Evolutionary conservation across 2,329 filamentous ascomycete genomes (phyloP), one percentile per base, ranked within the genome.

Genomic region (Orbilia brochopaga): DNA sequence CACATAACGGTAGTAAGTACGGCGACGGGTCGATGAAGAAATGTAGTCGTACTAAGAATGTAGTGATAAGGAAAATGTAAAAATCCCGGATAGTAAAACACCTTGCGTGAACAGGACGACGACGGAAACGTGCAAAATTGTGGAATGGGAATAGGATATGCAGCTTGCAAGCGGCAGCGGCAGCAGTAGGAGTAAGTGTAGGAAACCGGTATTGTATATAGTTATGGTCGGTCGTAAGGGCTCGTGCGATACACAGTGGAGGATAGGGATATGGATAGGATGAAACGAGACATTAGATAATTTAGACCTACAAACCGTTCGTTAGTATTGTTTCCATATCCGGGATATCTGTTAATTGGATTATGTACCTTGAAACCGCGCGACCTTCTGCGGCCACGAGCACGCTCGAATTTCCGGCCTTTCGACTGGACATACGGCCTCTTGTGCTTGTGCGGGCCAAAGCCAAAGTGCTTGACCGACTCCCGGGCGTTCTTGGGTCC

Each of bases 341-440:
- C 5, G 8, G 27, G 27, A 5, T 40, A 19, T 63, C 5, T 23
- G 6, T 23, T 23, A 15, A 6, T 3, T 10, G 19, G 15, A 23
- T 21, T 74, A 57, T 40, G 5, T 1, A 99, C 94, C 92, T 99
- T 99, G 92, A 99, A 99, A 87, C 95, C 94, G 81, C 90, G 88
- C 80, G 92, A 97, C 82, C 92, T 87, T 89, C 94, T 95, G 85
- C 94, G 92, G 84, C 94, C 95, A 94, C 94, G 92, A 80, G 92
- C 94, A 80, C 88, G 87, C 89, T 99, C 95, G 86, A 99, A 99
- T 87, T 99, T 99, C 85, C 94, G 90, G 81, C 95, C 95, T 90
- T 99, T 99, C 86, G 91, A 96, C 84, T 91, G 87, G 80, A 99
- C 87, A 79, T 96, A 90, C 90, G 76, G 76, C 72, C 77, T 77